Evolutionary conservation across 495 filamentous ascomycete species (phyloP).

Genomic region (Lasiosphaeria ovina): DNA sequence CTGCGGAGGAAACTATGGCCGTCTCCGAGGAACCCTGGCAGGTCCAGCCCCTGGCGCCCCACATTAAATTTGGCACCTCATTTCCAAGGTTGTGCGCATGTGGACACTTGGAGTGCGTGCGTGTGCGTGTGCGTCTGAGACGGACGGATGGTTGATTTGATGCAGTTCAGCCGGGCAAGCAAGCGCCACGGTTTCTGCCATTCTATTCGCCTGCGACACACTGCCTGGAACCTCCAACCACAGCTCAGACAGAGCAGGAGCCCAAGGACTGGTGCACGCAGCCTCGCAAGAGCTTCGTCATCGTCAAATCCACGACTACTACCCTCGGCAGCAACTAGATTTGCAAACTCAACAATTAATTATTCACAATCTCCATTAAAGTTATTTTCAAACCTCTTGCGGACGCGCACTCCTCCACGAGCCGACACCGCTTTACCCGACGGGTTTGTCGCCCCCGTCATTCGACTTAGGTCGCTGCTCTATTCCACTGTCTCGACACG

Average conservation of each 20-base stretch:
- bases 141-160: too few relatives aligned
- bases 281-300: constrained; percentile 25
- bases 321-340: not conserved
- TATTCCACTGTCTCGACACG: constrained; percentile 1
- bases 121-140: too few relatives aligned
- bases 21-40: too few relatives aligned
- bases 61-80: too few relatives aligned
- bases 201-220: not conserved
- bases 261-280: not conserved
- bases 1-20: too few relatives aligned
- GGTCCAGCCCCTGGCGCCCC: too few relatives aligned
- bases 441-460: not conserved
- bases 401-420: too few relatives aligned
- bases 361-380: not conserved
- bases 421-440: too few relatives aligned
- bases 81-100: too few relatives aligned
- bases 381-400: not conserved
- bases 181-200: too few relatives aligned
- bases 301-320: constrained; percentile 5
- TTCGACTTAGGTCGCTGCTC: not conserved
- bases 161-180: too few relatives aligned
- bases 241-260: not conserved
- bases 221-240: not conserved
- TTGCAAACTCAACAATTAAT: not conserved
- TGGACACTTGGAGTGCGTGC: too few relatives aligned